These are phyloP conservation scores for Yamadazyma olivae DNA, from an alignment of 805 yeast species.

Conservation along the genomic window DNA sequence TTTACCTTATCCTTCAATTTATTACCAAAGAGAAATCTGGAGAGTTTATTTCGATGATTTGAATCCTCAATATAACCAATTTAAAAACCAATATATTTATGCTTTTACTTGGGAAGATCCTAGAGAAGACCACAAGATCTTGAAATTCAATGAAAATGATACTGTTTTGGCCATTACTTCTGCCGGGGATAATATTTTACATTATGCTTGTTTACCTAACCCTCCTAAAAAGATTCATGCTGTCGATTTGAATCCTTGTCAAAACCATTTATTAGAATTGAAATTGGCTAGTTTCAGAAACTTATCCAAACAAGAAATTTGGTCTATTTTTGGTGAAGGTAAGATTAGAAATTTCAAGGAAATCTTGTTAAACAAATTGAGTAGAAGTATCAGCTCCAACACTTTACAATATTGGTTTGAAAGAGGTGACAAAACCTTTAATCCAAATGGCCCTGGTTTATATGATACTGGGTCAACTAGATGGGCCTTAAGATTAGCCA, in stretches of 20 bases:
- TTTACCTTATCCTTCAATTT: conserved; percentile 76
- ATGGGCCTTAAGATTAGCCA: conserved; percentile 77
- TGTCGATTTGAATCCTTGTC: conserved; percentile 81
- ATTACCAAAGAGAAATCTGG: conserved; percentile 75
- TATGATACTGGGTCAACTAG: conserved; percentile 83
- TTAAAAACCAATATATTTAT: conserved; percentile 75
- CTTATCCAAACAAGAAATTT: conserved; percentile 54
- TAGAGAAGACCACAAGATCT: conserved; percentile 67
- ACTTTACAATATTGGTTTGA: conserved; percentile 80
- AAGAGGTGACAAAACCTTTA: conserved; percentile 59
- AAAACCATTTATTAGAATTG: conserved; percentile 75
- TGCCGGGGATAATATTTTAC: conserved; percentile 79
- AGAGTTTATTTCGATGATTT: conserved; percentile 77
- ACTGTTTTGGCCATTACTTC: conserved; percentile 81
- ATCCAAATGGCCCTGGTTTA: conserved; percentile 54
- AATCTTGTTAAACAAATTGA: conserved; percentile 48
- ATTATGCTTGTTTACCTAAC: conserved; percentile 67
- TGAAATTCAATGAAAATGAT: conserved; percentile 59
- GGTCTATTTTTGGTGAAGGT: conserved; percentile 80
- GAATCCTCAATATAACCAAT: conserved; percentile 64
- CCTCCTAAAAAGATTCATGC: conserved; percentile 81
- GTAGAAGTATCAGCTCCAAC: conserved; percentile 73
- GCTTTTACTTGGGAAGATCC: conserved; percentile 94
- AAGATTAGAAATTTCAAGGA: conserved; percentile 47
- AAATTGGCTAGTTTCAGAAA: conserved; percentile 69